These are phyloP conservation scores for Tilletia indica DNA, from an alignment of 1,284 basidiomycete genomes.

Conservation along the genomic window DNA sequence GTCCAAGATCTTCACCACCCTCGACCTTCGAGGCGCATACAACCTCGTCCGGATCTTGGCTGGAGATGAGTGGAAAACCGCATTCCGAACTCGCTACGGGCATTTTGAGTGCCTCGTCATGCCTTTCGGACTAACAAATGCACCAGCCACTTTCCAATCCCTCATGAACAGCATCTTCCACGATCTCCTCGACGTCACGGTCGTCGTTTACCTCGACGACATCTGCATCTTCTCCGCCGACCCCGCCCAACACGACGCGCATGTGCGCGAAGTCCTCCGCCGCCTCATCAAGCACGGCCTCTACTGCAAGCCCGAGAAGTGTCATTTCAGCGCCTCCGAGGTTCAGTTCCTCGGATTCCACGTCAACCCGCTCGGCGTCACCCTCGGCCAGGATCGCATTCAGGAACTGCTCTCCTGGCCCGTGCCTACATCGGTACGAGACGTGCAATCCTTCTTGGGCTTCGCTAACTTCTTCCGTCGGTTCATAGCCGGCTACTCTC, in stretches of 20 bases:
- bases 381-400: slow-evolving; percentile 59
- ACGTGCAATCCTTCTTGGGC: slow-evolving; percentile 10
- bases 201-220: too few relatives aligned
- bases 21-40: slow-evolving; percentile 30
- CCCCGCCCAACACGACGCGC: neutral
- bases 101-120: slow-evolving; percentile 28
- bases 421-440: slow-evolving; percentile 46
- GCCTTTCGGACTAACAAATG: slow-evolving; percentile 27
- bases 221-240: neutral
- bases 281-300: slow-evolving; percentile 10
- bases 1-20: slow-evolving; percentile 55
- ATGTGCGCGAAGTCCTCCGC: slow-evolving; percentile 7
- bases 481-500: slow-evolving; percentile 17
- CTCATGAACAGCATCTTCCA: slow-evolving; percentile 14
- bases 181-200: slow-evolving; percentile 15
- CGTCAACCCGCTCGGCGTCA: slow-evolving; percentile 51
- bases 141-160: slow-evolving; percentile 10
- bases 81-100: slow-evolving; percentile 26
- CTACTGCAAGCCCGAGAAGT: slow-evolving; percentile 21
- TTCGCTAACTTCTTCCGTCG: slow-evolving; percentile 16
- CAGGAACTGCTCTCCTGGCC: slow-evolving; percentile 57
- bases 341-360: slow-evolving; percentile 60
- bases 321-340: slow-evolving; percentile 21
- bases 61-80: slow-evolving; percentile 31
- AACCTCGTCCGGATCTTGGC: slow-evolving; percentile 27